phyloP scores from a whole-genome alignment of 1,139 yeast species.

The Yamadazyma oceani region DNA sequence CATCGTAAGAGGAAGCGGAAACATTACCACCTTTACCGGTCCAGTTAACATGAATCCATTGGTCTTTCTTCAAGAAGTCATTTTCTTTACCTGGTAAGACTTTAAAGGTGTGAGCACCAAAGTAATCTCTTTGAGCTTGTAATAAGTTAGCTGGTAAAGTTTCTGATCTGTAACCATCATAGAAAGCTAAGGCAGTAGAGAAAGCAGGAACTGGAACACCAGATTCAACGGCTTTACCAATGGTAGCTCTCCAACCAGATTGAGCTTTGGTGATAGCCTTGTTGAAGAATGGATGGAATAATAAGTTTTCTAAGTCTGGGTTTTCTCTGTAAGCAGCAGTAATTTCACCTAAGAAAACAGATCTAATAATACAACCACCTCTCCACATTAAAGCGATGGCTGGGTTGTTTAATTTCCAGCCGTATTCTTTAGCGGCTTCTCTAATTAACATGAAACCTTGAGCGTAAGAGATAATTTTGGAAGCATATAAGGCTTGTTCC shows the following conservation, averaged over 20 bases:
- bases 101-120: constrained; percentile 99
- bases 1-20: constrained; percentile 91
- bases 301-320: constrained; percentile 91
- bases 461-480: constrained; percentile 97
- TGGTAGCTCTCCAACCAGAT: constrained; percentile 89
- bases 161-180: constrained; percentile 98
- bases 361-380: constrained; percentile 99
- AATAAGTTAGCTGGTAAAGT: constrained; percentile 95
- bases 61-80: constrained; percentile 71
- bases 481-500: constrained; percentile 98
- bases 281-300: constrained; percentile 93
- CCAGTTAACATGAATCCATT: constrained; percentile 97
- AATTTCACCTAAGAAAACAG: constrained; percentile 96
- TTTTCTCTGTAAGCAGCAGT: constrained; percentile 93
- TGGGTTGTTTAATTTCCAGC: constrained; percentile 97
- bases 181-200: constrained; percentile 94
- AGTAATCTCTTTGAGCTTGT: constrained; percentile 99
- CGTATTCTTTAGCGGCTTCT: constrained; percentile 96
- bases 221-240: constrained; percentile 71
- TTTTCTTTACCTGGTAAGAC: constrained; percentile 86
- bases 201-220: constrained; percentile 99
- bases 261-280: constrained; percentile 92
- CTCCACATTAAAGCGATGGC: constrained; percentile 99
- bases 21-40: constrained; percentile 99
- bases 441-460: constrained; percentile 99